Evolutionary conservation across 2,329 filamentous ascomycete species (phyloP).

Genomic region (Onygenales sp.): DNA sequence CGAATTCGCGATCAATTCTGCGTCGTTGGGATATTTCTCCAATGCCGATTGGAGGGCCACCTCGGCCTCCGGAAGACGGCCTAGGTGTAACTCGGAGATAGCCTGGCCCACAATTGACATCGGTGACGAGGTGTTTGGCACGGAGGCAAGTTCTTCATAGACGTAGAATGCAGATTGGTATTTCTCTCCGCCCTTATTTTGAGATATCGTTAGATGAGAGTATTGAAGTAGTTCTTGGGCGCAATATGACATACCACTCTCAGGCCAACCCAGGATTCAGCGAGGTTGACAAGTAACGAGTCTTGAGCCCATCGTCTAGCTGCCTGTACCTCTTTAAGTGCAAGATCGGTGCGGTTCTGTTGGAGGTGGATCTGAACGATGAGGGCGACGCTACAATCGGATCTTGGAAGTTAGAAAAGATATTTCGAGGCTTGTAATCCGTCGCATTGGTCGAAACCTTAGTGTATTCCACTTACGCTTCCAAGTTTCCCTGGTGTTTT

Average conservation of each 20-base stretch:
- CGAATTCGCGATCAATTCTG: conserved; percentile 71
- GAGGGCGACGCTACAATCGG: conserved; percentile 58
- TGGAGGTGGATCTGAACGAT: conserved; percentile 87
- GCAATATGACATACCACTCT: conserved; percentile 54
- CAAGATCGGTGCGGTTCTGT: conserved; percentile 85
- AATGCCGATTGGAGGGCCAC: conserved; percentile 73
- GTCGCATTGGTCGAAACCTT: not conserved
- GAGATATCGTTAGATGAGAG: not conserved
- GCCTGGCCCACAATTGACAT: conserved; percentile 77
- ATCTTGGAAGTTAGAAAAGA: not conserved
- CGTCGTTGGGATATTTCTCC: conserved; percentile 59
- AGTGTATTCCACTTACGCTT: conserved; percentile 51
- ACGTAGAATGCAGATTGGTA: conserved; percentile 98
- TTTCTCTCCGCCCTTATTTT: conserved; percentile 70
- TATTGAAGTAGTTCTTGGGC: not conserved
- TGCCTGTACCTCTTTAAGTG: conserved; percentile 75
- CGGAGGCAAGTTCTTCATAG: conserved; percentile 88
- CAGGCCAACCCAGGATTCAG: conserved; percentile 90
- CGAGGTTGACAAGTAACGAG: conserved; percentile 83
- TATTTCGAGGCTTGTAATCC: not conserved
- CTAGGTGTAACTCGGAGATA: conserved; percentile 82
- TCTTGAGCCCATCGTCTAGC: conserved; percentile 94
- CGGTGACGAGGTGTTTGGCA: conserved; percentile 67
- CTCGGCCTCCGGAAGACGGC: conserved; percentile 80
- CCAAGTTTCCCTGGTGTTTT: conserved; percentile 72